A percentile compares a stretch with the other conserved stretches of the same genome.
Evolutionary conservation across 2,329 filamentous ascomycete genomes (phyloP).

Genomic region (Penicillium sp.): DNA sequence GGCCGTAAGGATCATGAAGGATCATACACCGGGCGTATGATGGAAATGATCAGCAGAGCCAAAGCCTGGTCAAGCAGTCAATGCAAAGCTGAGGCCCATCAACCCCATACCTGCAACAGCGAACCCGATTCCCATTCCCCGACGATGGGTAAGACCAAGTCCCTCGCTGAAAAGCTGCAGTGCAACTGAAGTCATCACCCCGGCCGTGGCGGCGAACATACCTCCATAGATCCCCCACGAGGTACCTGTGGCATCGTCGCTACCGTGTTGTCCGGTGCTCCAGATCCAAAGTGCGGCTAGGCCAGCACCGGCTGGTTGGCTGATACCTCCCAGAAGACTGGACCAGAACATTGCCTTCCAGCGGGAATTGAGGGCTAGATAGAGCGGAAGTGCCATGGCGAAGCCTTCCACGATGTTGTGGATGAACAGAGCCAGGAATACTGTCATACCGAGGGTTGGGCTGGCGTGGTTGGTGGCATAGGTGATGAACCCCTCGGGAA

Average conservation of each 20-base stretch:
- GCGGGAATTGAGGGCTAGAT: constrained; percentile 76
- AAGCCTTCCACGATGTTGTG: constrained; percentile 98
- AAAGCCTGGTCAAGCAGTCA: constrained; percentile 51
- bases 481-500: constrained; percentile 78
- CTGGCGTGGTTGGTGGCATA: constrained; percentile 97
- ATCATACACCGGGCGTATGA: background rate
- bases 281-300: constrained; percentile 81
- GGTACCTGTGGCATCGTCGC: constrained; percentile 28
- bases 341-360: constrained; percentile 76
- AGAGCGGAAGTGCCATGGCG: constrained; percentile 82
- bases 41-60: background rate
- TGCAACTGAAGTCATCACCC: constrained; percentile 91
- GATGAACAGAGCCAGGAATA: constrained; percentile 92
- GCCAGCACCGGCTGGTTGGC: constrained; percentile 75
- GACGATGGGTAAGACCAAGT: constrained; percentile 58
- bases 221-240: constrained; percentile 48
- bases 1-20: background rate
- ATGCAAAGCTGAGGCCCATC: constrained; percentile 72
- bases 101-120: constrained; percentile 62
- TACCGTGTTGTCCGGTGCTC: constrained; percentile 49
- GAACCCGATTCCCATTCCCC: constrained; percentile 31
- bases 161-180: constrained; percentile 82
- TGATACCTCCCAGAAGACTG: constrained; percentile 71
- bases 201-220: constrained; percentile 81
- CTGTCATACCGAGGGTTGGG: constrained; percentile 73